A percentile compares a stretch with the other conserved stretches of the same genome.
Evolutionary conservation across 768 basidiomycete genomes (phyloP).

Genomic region (Stropharia rugosoannulata): DNA sequence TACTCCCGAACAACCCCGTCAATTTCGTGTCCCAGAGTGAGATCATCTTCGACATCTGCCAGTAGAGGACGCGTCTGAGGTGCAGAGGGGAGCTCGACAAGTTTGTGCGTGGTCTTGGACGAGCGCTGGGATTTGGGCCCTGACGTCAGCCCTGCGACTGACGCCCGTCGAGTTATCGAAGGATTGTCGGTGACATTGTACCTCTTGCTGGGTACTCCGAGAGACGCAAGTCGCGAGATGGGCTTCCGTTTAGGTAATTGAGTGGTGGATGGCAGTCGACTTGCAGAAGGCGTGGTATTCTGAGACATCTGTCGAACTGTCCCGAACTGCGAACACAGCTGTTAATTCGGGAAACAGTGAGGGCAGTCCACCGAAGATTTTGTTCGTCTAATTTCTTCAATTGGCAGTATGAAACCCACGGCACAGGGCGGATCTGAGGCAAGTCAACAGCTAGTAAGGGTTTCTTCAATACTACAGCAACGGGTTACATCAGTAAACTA

Average conservation of each 20-base stretch:
- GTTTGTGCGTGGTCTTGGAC: constrained; percentile 89
- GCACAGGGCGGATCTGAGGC: too few species aligned
- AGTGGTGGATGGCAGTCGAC: constrained; percentile 24
- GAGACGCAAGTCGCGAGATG: constrained; percentile 27
- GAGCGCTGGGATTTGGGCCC: constrained; percentile 68
- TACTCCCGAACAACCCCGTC: constrained; percentile 70
- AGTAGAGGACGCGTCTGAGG: constrained; percentile 79
- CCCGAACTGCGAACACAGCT: background rate
- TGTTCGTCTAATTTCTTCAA: too few species aligned
- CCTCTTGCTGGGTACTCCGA: constrained; percentile 22
- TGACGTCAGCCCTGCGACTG: constrained; percentile 36
- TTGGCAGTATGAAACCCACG: too few species aligned
- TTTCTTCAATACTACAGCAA: too few species aligned
- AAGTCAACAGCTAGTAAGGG: too few species aligned
- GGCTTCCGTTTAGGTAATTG: constrained; percentile 31
- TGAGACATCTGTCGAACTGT: constrained; percentile 9
- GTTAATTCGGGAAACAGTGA: too few species aligned
- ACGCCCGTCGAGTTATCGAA: constrained; percentile 32
- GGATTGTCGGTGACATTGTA: constrained; percentile 11
- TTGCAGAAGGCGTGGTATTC: constrained; percentile 8
- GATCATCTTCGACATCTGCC: constrained; percentile 39
- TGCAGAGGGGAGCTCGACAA: constrained; percentile 86
- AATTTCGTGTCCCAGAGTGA: constrained; percentile 62
- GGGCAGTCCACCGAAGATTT: too few species aligned
- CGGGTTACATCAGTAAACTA: too few species aligned